phyloP scores from a whole-genome alignment of 2,329 filamentous ascomycete genomes.

The Monosporascus sp. region DNA sequence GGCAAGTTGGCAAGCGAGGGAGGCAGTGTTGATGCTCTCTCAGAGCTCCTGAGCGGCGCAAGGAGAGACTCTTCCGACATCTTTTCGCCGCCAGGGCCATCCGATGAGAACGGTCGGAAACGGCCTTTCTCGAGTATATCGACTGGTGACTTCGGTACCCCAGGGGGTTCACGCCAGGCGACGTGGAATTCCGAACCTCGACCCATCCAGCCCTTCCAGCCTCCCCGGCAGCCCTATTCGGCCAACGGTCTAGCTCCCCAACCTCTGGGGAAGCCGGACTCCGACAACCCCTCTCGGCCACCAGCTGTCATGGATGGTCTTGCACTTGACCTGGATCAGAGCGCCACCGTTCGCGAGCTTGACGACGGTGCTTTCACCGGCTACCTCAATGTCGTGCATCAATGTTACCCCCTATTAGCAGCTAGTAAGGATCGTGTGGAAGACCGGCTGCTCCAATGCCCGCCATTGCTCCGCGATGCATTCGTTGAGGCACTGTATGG shows the following conservation, averaged over 20 bases:
- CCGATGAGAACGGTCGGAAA: conserved; percentile 32
- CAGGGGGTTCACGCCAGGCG: conserved; percentile 35
- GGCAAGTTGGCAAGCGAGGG: conserved; percentile 60
- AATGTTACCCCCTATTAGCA: conserved; percentile 61
- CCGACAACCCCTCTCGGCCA: conserved; percentile 29
- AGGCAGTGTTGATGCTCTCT: conserved; percentile 38
- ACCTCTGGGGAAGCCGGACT: conserved; percentile 32
- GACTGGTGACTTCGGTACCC: conserved; percentile 29
- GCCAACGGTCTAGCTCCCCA: conserved; percentile 41
- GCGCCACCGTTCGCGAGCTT: conserved; percentile 29
- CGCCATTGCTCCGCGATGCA: conserved; percentile 52
- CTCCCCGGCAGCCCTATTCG: conserved; percentile 28
- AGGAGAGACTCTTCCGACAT: conserved; percentile 41
- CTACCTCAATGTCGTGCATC: conserved; percentile 61
- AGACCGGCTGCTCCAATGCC: conserved; percentile 50
- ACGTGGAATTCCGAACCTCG: conserved; percentile 44
- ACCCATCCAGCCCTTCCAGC: conserved; percentile 35
- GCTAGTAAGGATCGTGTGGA: conserved; percentile 50
- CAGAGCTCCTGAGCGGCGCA: conserved; percentile 29
- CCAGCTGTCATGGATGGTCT: conserved; percentile 24
- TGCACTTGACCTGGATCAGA: conserved; percentile 24
- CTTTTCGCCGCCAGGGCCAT: conserved; percentile 43
- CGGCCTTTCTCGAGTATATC: conserved; percentile 32
- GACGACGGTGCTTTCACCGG: conserved; percentile 42
- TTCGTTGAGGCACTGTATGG: conserved; percentile 59